Conservation (phyloP, 192 early-diverging fungal species). For the Coemansia sp. region DNA sequence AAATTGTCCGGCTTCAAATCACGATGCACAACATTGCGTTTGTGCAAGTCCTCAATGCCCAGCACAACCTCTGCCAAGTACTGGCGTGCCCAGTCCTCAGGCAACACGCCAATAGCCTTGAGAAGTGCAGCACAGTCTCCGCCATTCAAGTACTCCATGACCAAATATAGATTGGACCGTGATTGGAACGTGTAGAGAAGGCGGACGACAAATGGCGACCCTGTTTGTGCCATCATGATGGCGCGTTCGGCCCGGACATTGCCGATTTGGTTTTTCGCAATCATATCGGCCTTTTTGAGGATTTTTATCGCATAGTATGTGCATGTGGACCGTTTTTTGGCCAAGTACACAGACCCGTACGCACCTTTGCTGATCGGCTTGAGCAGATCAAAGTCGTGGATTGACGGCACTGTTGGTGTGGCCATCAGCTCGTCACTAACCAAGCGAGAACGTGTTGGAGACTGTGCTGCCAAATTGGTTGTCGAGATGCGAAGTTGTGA, state of each 20-base stretch:
- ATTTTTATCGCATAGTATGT: conserved; percentile 91
- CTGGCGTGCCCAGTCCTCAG: conserved; percentile 77
- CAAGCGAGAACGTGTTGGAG: conserved; percentile 11
- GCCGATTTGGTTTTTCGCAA: conserved; percentile 75
- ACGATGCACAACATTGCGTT: conserved; percentile 81
- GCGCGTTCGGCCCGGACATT: conserved; percentile 48
- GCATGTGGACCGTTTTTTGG: conserved; percentile 76
- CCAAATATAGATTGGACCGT: conserved; percentile 82
- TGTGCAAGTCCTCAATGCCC: conserved; percentile 86
- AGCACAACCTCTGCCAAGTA: conserved; percentile 86
- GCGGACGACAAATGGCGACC: conserved; percentile 85
- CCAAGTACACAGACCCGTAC: conserved; percentile 87
- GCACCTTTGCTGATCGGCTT: conserved; percentile 90
- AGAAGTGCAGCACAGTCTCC: conserved; percentile 80
- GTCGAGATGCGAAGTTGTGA: conserved; percentile 17
- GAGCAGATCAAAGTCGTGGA: conserved; percentile 86
- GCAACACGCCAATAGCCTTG: conserved; percentile 69
- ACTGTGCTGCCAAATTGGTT: conserved; percentile 3
- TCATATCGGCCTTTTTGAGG: conserved; percentile 87
- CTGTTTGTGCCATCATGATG: conserved; percentile 80
- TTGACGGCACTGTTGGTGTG: conserved; percentile 70
- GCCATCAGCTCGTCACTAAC: conserved; percentile 20
- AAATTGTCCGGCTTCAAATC: conserved; percentile 82
- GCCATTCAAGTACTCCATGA: conserved; percentile 89
- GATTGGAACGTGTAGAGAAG: conserved; percentile 87